A percentile compares a stretch with the other conserved stretches of the same genome.
These are phyloP conservation scores for Cydonia oblonga DNA, from an alignment of 331 rosid species.

Conservation along the genomic window DNA sequence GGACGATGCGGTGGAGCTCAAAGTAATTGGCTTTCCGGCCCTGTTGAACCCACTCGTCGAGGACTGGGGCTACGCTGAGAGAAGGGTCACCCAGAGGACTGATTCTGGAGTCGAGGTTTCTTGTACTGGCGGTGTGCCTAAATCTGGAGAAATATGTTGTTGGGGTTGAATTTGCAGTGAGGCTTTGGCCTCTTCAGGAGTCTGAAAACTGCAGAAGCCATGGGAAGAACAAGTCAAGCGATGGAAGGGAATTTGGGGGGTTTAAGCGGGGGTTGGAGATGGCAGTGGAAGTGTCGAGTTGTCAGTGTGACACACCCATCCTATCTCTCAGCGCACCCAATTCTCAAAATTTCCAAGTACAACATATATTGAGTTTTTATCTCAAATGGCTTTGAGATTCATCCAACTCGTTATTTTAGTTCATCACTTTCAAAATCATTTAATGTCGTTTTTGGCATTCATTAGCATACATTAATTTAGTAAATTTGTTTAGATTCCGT, in stretches of 20 bases:
- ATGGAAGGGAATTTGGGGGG: neutral
- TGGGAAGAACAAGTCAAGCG: neutral
- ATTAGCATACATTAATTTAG: no score
- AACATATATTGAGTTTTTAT: no score
- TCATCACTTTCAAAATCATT: no score
- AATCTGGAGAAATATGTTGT: slow-evolving; percentile 21
- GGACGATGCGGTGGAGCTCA: slow-evolving; percentile 34
- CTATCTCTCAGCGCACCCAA: no score
- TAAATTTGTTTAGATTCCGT: no score
- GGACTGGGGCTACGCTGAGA: slow-evolving; percentile 36
- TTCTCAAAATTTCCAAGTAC: no score
- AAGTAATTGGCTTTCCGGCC: slow-evolving; percentile 18
- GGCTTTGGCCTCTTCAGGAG: slow-evolving; percentile 14
- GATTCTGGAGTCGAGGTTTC: slow-evolving; percentile 42
- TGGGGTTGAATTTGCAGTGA: neutral
- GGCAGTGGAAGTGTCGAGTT: neutral
- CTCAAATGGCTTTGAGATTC: no score
- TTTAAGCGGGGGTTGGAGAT: neutral
- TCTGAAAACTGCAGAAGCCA: slow-evolving; percentile 14
- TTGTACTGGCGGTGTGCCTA: neutral
- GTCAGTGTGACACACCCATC: neutral
- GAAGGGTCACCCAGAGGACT: slow-evolving; percentile 60
- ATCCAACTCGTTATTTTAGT: no score
- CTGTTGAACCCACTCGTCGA: slow-evolving; percentile 50
- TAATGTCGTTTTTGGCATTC: no score